A percentile compares a stretch with the other conserved stretches of the same genome.
phyloP scores from a whole-genome alignment of 129 eudicot species.

The Saussurea involucrata region DNA sequence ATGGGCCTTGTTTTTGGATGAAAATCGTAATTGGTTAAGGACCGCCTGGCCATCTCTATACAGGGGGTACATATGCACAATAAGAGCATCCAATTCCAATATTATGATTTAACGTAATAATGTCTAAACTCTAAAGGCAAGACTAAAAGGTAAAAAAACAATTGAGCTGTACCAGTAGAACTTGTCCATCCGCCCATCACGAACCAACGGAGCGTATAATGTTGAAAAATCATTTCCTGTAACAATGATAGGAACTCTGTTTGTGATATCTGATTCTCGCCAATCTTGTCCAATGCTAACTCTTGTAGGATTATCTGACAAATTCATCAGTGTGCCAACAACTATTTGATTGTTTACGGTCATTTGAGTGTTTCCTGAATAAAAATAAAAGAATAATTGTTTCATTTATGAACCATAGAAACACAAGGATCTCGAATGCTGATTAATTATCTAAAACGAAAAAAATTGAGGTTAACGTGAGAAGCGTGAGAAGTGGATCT shows the following conservation, averaged over 20 bases:
- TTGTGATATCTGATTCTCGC: constrained; percentile 75
- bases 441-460: neutral
- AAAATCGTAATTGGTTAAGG: no score
- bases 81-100: constrained; percentile 5
- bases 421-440: constrained; percentile 10
- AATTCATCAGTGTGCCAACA: constrained; percentile 90
- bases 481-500: no score
- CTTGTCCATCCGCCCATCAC: constrained; percentile 99
- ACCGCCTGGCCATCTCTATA: no score
- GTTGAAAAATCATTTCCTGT: constrained; percentile 96
- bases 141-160: constrained; percentile 1
- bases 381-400: constrained; percentile 16
- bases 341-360: constrained; percentile 98
- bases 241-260: constrained; percentile 82
- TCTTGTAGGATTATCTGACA: constrained; percentile 92
- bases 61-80: neutral
- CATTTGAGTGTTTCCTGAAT: constrained; percentile 90
- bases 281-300: constrained; percentile 95
- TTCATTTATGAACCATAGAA: neutral
- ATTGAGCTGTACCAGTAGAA: constrained; percentile 65
- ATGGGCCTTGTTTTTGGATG: no score
- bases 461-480: neutral
- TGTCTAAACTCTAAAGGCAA: neutral
- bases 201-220: constrained; percentile 90
- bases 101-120: neutral